Percentiles rank a stretch among this genome's conserved stretches.
Conservation (phyloP, 2,329 filamentous ascomycete genomes). For the Aureobasidium subglaciale region DNA sequence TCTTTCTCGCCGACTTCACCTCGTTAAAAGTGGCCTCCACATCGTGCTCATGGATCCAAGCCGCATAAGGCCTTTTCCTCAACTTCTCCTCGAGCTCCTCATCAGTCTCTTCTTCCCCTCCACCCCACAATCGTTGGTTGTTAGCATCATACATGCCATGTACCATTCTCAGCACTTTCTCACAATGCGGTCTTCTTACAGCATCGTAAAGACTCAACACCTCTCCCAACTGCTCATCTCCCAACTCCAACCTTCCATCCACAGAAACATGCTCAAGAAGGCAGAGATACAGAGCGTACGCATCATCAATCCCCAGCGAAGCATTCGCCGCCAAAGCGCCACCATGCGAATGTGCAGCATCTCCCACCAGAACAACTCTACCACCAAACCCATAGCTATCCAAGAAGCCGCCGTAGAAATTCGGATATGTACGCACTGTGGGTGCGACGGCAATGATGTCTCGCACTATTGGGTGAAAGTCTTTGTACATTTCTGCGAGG, state of each 20-base stretch:
- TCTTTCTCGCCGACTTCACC: too few species aligned
- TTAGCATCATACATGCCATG: constrained; percentile 21
- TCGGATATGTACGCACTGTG: constrained; percentile 30
- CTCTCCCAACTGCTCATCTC: not conserved
- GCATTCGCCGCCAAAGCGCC: constrained; percentile 34
- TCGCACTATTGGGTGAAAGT: constrained; percentile 25
- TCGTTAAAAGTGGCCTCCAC: constrained; percentile 17
- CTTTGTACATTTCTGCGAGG: not conserved
- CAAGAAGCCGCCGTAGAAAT: constrained; percentile 27
- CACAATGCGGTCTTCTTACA: constrained; percentile 31
- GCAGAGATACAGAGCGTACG: constrained; percentile 21
- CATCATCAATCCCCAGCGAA: constrained; percentile 35
- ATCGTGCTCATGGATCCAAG: constrained; percentile 28
- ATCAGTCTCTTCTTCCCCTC: constrained; percentile 20
- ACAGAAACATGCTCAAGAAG: not conserved
- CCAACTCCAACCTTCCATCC: not conserved
- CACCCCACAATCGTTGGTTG: constrained; percentile 17
- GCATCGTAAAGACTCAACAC: constrained; percentile 30
- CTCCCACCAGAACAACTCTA: constrained; percentile 30
- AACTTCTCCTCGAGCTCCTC: constrained; percentile 22
- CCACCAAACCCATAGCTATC: constrained; percentile 27
- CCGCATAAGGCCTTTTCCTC: constrained; percentile 19
- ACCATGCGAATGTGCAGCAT: constrained; percentile 35
- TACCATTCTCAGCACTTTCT: constrained; percentile 24
- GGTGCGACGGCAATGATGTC: constrained; percentile 29